Percentiles rank a stretch among this genome's conserved stretches.
These are phyloP conservation scores for Aspergillus panamensis DNA, from an alignment of 495 filamentous ascomycete genomes.

Conservation along the genomic window DNA sequence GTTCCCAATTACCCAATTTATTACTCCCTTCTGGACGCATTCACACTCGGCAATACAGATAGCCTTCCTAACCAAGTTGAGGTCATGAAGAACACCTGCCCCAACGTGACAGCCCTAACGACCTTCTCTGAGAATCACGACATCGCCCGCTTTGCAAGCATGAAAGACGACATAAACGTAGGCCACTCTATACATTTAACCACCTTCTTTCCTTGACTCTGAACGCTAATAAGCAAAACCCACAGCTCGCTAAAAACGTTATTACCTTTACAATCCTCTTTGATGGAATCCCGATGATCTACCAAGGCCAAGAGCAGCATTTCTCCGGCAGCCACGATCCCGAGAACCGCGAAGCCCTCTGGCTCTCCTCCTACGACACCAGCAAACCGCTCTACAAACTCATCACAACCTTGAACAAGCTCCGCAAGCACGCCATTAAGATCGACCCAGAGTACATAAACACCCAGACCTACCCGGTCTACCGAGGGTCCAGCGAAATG, in stretches of 20 bases:
- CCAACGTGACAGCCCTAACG: slow-evolving; percentile 59
- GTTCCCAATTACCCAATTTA: slow-evolving; percentile 72
- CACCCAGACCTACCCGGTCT: slow-evolving; percentile 50
- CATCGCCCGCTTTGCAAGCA: slow-evolving; percentile 55
- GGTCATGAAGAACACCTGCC: slow-evolving; percentile 47
- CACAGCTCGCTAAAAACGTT: slow-evolving; percentile 58
- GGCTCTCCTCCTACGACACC: slow-evolving; percentile 63
- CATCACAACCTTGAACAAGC: slow-evolving; percentile 54
- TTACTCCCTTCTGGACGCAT: slow-evolving; percentile 57
- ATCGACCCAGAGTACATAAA: slow-evolving; percentile 47
- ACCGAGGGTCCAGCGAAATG: slow-evolving; percentile 52
- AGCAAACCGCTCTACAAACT: slow-evolving; percentile 56
- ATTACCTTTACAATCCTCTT: slow-evolving; percentile 68
- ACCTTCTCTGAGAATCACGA: slow-evolving; percentile 83
- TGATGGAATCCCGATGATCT: slow-evolving; percentile 63
- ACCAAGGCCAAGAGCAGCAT: slow-evolving; percentile 72
- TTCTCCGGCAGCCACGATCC: slow-evolving; percentile 58
- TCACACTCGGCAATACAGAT: slow-evolving; percentile 54
- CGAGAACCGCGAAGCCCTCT: slow-evolving; percentile 69
- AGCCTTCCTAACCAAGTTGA: slow-evolving; percentile 50
- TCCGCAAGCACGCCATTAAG: slow-evolving; percentile 54
- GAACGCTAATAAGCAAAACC: not conserved
- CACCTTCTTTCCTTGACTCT: too few relatives aligned
- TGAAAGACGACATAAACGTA: slow-evolving; percentile 41
- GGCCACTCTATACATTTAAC: slow-evolving; percentile 3